Base-by-base conservation (phyloP, 768 basidiomycete species). In the Lentinula detonsa region DNA sequence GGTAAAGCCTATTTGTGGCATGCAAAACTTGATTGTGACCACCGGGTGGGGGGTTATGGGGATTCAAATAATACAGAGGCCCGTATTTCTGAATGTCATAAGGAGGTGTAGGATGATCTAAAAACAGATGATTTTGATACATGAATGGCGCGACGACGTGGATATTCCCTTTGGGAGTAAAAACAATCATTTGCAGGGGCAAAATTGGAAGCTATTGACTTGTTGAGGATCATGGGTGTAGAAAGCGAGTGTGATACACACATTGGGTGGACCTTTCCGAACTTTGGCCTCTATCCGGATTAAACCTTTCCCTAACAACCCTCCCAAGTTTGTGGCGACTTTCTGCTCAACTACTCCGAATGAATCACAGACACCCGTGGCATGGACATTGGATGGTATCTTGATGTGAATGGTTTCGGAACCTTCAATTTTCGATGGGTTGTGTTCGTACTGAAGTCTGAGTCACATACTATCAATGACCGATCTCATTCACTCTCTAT, bases 151-250 rank as follows among this genome's bases (percentile, higher is more conserved):
- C 87, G 63, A 99, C 89, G 59, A 89, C 86, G 35, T 80, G 76
- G 64, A 98, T 89, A 73, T 98, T 95, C 35, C 93, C 91, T 71
- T 96, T 97, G 4, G 93, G 93, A 5, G 96, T 96, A 73, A 91
- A 96, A 34, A 98, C 86, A 42, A 97, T 84, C 73, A 97, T 82
- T 68, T 90, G 88, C 16, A 98, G 79, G 21, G 87, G 85, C 49
- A 96, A 78, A 59, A 94, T 91, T 52, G 91, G 90, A 57, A 90
- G 80, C 92, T 95, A 72, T 9, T 62, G 56, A 57, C 34, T 45
- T 40, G 35, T 46, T 66, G 42, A 63, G 63, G 68, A 61, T 35
- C 56, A 58, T 65, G 59, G 65, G 58, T 54, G 66, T 34, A 54
- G 13, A 16, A 54, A 59, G 65, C 43, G 50, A 52, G 15, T 65